Base-by-base conservation (phyloP, 2,329 filamentous ascomycete genomes). In the Aspergillus uvarum region DNA sequence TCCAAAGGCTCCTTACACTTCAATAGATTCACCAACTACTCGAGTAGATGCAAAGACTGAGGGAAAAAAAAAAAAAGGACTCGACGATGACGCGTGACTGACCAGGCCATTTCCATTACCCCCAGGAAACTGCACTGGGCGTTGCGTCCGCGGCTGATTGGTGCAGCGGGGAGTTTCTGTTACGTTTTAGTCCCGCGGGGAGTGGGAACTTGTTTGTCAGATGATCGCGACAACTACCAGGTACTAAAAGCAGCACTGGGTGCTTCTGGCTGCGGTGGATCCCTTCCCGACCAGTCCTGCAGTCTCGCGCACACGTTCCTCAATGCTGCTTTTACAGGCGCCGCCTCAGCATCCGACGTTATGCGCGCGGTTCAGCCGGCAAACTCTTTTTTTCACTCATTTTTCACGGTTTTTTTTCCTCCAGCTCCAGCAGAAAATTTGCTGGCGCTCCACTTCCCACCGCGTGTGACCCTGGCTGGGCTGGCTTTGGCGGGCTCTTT, bases 151-250 rank as follows among this genome's bases (percentile, higher is more conserved):
- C 4, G 47, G 26, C 29, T 66, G 50, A 76, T 76, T 77, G 74
- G 74, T 47, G 52, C 21, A 2, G 1, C 1, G 4, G 14, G n/a
- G 44, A 58, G 66, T 76, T 76, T 76, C 70, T 73, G 63, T 77
- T 77, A 76, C 74, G 74, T 76, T 66, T 70, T 56, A 66, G 62
- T 62, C 65, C 62, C 56, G 50, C 58, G 35, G 32, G 31, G 38
- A 66, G 56, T 65, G 66, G 60, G 59, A 53, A 51, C 48, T 58
- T 26, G 52, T 58, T 48, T 62, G 70, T 75, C 73, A 76, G 71
- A 73, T 75, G 73, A 76, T 68, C 57, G 56, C 19, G 19, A 21
- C 24, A 29, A 21, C 31, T 14, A 5, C 24, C 24, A 26, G 8
- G 24, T 5, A 14, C 14, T 38, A 47, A 57, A 51, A 57, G 58